These are phyloP conservation scores for Berkeleyomyces basicola DNA, from an alignment of 2,329 filamentous ascomycete species.

Conservation along the genomic window DNA sequence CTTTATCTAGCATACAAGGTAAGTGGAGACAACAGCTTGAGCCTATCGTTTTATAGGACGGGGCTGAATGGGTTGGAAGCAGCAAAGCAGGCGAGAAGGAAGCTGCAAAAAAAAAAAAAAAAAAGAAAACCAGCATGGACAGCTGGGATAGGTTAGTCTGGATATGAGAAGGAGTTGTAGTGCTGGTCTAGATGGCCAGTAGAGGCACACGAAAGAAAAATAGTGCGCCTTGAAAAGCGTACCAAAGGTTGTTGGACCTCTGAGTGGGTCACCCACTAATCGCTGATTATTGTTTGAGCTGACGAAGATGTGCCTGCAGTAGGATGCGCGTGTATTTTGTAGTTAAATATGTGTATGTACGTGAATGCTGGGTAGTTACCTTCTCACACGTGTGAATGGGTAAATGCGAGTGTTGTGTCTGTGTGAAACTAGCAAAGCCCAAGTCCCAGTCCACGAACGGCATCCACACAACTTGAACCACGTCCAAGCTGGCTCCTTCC, in stretches of 20 bases:
- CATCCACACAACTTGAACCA: neutral
- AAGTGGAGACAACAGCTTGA: neutral
- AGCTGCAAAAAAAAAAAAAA: neutral
- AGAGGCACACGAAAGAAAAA: neutral
- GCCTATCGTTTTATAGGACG: neutral
- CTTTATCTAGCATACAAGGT: too few relatives aligned
- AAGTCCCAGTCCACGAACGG: neutral
- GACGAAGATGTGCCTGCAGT: too few relatives aligned
- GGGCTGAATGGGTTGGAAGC: neutral
- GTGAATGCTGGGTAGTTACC: too few relatives aligned
- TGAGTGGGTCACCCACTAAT: too few relatives aligned
- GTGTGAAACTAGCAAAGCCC: too few relatives aligned
- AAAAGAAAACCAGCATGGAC: neutral
- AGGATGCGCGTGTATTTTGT: too few relatives aligned
- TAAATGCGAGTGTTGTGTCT: too few relatives aligned
- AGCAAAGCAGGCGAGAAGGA: neutral
- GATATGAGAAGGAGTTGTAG: neutral
- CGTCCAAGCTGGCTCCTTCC: neutral
- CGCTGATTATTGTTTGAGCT: too few relatives aligned
- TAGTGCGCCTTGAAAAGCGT: too few relatives aligned
- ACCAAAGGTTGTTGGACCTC: too few relatives aligned
- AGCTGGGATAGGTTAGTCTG: neutral
- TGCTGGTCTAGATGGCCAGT: neutral
- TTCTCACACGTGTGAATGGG: too few relatives aligned
- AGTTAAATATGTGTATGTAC: too few relatives aligned